Evolutionary conservation across 352 stramenopile genomes (phyloP).

Genomic region (Pythium utonaiense): DNA sequence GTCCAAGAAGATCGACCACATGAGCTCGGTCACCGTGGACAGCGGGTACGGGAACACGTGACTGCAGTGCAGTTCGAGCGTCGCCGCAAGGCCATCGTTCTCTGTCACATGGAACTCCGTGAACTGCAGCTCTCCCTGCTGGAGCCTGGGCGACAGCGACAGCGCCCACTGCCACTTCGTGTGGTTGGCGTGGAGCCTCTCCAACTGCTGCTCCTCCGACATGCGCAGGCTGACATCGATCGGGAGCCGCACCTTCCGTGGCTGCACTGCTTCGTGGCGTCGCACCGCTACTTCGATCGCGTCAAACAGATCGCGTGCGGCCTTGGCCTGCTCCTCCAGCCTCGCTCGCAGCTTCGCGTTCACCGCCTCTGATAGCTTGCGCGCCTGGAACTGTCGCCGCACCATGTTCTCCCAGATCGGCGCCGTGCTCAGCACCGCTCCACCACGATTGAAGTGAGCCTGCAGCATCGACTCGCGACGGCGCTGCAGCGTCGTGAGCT

Average conservation of each 20-base stretch:
- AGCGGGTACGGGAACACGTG: conserved; percentile 1
- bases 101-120: not conserved
- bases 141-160: not conserved
- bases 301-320: conserved; percentile 8
- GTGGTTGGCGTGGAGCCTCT: not conserved
- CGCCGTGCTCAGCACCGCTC: conserved; percentile 7
- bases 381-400: conserved; percentile 21
- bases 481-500: conserved; percentile 23
- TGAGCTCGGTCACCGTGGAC: not conserved
- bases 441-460: conserved; percentile 7
- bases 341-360: conserved; percentile 14
- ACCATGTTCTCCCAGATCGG: conserved; percentile 27
- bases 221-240: conserved; percentile 4
- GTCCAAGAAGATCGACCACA: conserved; percentile 3
- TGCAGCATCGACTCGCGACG: conserved; percentile 7
- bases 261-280: not conserved
- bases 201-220: conserved; percentile 8
- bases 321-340: conserved; percentile 3
- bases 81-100: not conserved
- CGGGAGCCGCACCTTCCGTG: not conserved
- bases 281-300: conserved; percentile 7
- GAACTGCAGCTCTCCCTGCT: conserved; percentile 4
- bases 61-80: conserved; percentile 3
- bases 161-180: not conserved
- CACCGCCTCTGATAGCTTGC: conserved; percentile 6